These are phyloP conservation scores for Pyricularia sp. DNA, from an alignment of 2,329 filamentous ascomycete species.

Conservation along the genomic window DNA sequence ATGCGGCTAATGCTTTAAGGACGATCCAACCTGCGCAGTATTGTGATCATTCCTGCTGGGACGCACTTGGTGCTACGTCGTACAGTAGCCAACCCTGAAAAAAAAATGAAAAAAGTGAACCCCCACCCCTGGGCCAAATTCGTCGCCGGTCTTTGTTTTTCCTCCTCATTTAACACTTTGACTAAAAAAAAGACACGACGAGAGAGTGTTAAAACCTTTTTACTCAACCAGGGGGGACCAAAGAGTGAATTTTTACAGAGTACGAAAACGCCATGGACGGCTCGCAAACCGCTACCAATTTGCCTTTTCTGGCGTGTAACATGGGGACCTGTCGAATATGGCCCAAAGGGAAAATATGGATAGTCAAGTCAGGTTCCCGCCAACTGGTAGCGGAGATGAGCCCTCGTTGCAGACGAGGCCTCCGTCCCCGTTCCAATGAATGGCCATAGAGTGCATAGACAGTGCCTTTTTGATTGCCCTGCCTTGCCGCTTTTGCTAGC, in stretches of 20 bases:
- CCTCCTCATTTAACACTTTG: neutral
- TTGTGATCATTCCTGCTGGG: neutral
- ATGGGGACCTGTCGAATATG: neutral
- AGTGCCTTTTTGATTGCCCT: neutral
- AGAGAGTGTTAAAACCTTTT: neutral
- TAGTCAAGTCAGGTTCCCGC: neutral
- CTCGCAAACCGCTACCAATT: neutral
- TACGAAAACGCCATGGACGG: neutral
- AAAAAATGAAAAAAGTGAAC: neutral
- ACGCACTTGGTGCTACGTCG: neutral
- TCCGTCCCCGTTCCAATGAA: neutral
- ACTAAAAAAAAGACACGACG: neutral
- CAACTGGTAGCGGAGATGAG: neutral
- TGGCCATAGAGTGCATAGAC: too few species aligned
- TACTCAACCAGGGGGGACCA: neutral
- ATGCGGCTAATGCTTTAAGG: neutral
- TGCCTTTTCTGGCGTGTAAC: neutral
- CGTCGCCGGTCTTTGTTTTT: too few species aligned
- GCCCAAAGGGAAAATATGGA: neutral
- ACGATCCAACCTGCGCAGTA: too few species aligned
- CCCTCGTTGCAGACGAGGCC: neutral
- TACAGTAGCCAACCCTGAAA: neutral
- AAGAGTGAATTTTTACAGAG: neutral
- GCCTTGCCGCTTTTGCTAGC: neutral
- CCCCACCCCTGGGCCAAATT: neutral